Evolutionary conservation across 2,329 filamentous ascomycete species (phyloP), one percentile per base, ranked within the genome.

Genomic region (Blastomyces emzantsi): DNA sequence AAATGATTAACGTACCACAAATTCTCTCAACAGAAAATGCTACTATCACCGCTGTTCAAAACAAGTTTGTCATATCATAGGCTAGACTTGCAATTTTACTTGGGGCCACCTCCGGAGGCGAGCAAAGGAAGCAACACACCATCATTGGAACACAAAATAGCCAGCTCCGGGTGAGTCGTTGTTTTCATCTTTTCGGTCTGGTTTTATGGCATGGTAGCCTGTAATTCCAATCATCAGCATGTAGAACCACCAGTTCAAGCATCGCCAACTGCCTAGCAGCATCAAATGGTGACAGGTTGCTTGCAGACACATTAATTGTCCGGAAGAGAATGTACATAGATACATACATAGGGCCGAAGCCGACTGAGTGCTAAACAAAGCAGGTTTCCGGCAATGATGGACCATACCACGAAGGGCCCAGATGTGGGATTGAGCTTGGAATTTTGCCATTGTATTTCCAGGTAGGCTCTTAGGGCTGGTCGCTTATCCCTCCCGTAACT

Each of bases 291-390:
- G 71, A 8, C 67, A 70, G 45, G 76, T 72, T 60, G 70, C 75
- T 28, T 71, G 68, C 33, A 77, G 65, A 75, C 75, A 77, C 13
- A 64, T 45, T 45, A 69, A 25, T 17, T 49, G 39, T 36, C 49
- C 36, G 13, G 36, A 11, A 47, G 51, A 15, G 11, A 28, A 43
- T 8, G n/a, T n/a, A n/a, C n/a, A n/a, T n/a, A n/a, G n/a, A 36
- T 36, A 36, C n/a, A 9, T 49, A 6, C 47, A 55, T 60, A 65
- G 64, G 9, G 69, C 65, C 6, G 69, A 70, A 58, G 71, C 66
- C 25, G 78, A 71, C 3, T 70, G 72, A 4, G 75, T 73, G 75
- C 75, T n/a, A 78, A 70, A 51, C 75, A 77, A n/a, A 78, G 66
- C 6, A 79, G 68, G 45, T 74, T 78, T 7, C 72, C 74, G 70